Evolutionary conservation across 176 grass and related monocot genomes (phyloP), one percentile per base, ranked within the genome.

Genomic region (Puccinellia tenuiflora): DNA sequence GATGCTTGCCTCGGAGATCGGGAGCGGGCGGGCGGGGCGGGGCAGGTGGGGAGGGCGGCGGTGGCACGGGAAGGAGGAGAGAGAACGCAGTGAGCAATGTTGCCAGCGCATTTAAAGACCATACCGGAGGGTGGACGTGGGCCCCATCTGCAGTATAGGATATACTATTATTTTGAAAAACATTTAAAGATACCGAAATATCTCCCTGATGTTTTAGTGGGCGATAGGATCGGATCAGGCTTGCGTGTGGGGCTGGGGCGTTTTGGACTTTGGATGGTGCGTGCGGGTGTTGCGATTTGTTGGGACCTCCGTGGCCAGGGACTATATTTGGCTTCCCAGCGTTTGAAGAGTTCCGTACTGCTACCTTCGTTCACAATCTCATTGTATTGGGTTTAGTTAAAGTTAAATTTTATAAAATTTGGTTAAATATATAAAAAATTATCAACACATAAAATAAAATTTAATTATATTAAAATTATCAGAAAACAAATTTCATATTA

Each of bases 1-100:
- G 77, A 15, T 31, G 74, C 80, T 90, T 80, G 88, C 76, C 80
- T 77, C 67, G 66, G 68, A 85, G 84, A 87, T 80, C 83, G 80
- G 85, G 63, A 85, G n/a, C 12, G 24, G 48, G n/a, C n/a, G n/a
- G 17, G 10, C 28, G 22, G 22, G 64, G 54, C 51, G 65, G 68
- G 37, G 61, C 48, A 11, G 37, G 35, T 25, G 45, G 70, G 50
- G 38, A 30, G 63, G 43, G 73, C 53, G 69, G 69, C 31, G 83
- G 14, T 46, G 43, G 66, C 73, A 48, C 14, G 10, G 39, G 15
- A 3, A 40, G 63, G 40, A 39, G 83, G 45, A 24, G 84, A 54
- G 33, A 72, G 45, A 51, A 51, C 45, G 24, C 29, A 48, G 59
- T 26, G 39, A 55, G 37, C 45, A 66, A 52, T 28, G 88, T 54